Conservation (phyloP, 805 yeast species). For the Kregervanrija delftensis region DNA sequence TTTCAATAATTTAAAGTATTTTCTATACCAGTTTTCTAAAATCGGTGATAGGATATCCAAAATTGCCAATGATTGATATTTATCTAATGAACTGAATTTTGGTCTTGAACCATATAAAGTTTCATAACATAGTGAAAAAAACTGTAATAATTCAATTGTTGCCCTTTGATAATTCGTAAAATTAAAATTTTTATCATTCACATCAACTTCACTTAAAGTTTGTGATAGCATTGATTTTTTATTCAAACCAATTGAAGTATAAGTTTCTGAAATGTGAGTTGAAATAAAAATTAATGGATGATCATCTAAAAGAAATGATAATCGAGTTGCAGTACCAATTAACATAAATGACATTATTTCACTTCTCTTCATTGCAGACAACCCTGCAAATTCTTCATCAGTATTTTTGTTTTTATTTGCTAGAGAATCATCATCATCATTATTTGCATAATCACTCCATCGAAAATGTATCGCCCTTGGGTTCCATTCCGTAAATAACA, state of each 20-base stretch:
- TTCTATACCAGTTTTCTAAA: constrained; percentile 69
- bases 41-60: constrained; percentile 70
- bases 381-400: constrained; percentile 56
- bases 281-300: constrained; percentile 73
- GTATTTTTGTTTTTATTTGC: constrained; percentile 10
- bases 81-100: constrained; percentile 43
- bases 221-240: constrained; percentile 72
- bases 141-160: constrained; percentile 69
- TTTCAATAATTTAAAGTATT: constrained; percentile 48
- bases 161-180: constrained; percentile 67
- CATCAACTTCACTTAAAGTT: constrained; percentile 59
- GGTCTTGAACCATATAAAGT: constrained; percentile 67
- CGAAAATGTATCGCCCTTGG: constrained; percentile 91
- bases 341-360: constrained; percentile 94
- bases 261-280: constrained; percentile 77
- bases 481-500: constrained; percentile 90
- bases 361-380: constrained; percentile 79
- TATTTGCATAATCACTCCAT: constrained; percentile 77
- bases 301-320: constrained; percentile 76
- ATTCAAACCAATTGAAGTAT: constrained; percentile 75
- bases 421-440: constrained; percentile 36
- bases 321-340: constrained; percentile 76
- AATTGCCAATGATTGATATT: constrained; percentile 62
- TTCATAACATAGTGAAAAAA: constrained; percentile 77
- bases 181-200: constrained; percentile 32